These are phyloP conservation scores for Aegilops bicornis DNA, from an alignment of 176 grass and related monocot genomes.

Conservation along the genomic window DNA sequence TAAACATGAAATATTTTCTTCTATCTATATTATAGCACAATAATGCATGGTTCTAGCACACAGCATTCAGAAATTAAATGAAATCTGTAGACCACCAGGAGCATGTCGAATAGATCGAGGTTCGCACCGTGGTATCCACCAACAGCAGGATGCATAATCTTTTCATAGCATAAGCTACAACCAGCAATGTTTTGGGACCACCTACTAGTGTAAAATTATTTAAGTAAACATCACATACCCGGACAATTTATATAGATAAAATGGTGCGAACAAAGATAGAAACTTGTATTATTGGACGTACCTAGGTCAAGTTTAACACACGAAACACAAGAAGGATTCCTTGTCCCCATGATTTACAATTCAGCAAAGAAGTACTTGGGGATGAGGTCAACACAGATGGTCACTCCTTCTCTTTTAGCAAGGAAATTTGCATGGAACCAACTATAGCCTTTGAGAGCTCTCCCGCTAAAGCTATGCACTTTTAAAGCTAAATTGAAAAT, in stretches of 20 bases:
- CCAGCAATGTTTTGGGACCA: not conserved
- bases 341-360: not conserved
- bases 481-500: too few relatives aligned
- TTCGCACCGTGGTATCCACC: not conserved
- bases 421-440: not conserved
- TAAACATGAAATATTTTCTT: not conserved
- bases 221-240: not conserved
- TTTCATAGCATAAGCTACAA: not conserved
- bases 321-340: not conserved
- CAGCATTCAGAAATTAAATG: not conserved
- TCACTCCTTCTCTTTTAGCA: not conserved
- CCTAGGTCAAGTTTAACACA: not conserved
- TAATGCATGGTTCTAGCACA: not conserved
- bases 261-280: not conserved
- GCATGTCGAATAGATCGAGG: not conserved
- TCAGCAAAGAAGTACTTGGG: not conserved
- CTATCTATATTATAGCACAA: not conserved
- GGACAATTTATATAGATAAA: not conserved
- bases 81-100: not conserved
- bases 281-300: not conserved
- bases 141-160: not conserved
- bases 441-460: too few relatives aligned
- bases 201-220: not conserved
- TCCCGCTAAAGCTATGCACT: too few relatives aligned
- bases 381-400: not conserved